Conservation (phyloP, 371 early-diverging fungal genomes). For the Basidiobolus heterosporus region DNA sequence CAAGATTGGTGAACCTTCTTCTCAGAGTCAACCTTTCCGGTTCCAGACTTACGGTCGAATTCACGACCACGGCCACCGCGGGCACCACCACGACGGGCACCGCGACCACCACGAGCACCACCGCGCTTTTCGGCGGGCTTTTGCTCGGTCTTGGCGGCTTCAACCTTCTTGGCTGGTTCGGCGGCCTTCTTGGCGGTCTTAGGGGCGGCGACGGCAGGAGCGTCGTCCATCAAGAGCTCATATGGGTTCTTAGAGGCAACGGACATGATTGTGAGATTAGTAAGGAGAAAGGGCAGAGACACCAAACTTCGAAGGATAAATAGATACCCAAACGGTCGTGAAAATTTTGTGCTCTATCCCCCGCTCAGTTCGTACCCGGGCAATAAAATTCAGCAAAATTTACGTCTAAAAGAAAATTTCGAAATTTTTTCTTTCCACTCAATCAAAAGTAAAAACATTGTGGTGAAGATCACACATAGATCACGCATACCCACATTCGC, state of each 20-base stretch:
- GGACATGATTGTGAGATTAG: not conserved
- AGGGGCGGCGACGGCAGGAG: constrained; percentile 13
- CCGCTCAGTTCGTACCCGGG: too few relatives aligned
- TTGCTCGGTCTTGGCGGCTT: constrained; percentile 7
- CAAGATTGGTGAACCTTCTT: constrained; percentile 74
- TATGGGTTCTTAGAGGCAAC: constrained; percentile 30
- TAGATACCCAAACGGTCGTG: too few relatives aligned
- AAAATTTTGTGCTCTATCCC: too few relatives aligned
- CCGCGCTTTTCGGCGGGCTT: constrained; percentile 5
- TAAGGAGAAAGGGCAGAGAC: too few relatives aligned
- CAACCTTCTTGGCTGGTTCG: constrained; percentile 12
- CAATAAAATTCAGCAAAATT: too few relatives aligned
- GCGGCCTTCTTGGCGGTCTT: constrained; percentile 13
- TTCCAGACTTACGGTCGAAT: constrained; percentile 67
- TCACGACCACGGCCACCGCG: constrained; percentile 40
- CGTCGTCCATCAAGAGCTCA: constrained; percentile 41
- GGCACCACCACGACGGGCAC: constrained; percentile 18
- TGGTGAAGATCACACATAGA: too few relatives aligned
- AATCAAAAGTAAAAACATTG: too few relatives aligned
- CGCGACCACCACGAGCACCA: constrained; percentile 13
- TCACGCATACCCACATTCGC: too few relatives aligned
- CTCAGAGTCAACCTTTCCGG: constrained; percentile 52
- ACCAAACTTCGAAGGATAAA: too few relatives aligned
- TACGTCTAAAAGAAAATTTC: too few relatives aligned
- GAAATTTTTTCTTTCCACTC: too few relatives aligned